Conservation (phyloP, 1,139 yeast genomes). For the Hyphopichia pseudoburtonii region DNA sequence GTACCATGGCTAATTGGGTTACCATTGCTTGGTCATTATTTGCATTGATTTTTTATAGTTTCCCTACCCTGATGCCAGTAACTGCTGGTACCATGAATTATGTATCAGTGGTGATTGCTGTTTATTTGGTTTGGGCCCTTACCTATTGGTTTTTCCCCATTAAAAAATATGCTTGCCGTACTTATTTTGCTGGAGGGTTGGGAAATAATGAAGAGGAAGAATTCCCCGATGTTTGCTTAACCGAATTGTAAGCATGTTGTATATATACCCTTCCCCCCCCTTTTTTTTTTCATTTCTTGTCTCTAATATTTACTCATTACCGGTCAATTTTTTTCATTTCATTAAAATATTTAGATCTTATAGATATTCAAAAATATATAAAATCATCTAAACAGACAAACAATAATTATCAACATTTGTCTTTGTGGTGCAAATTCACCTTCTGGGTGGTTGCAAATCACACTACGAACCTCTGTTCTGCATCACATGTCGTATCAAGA, state of each 20-base stretch:
- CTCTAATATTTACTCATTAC: no score
- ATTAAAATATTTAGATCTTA: no score
- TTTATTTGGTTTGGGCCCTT: conserved; percentile 52
- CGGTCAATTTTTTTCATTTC: no score
- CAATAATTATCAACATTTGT: no score
- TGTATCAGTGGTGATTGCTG: conserved; percentile 63
- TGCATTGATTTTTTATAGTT: conserved; percentile 62
- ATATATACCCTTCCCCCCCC: no score
- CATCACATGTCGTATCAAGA: no score
- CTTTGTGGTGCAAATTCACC: no score
- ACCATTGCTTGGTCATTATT: conserved; percentile 60
- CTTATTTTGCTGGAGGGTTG: conserved; percentile 46
- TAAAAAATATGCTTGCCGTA: conserved; percentile 39
- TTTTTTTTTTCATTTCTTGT: no score
- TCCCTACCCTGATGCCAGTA: conserved; percentile 68
- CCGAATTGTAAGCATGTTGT: conserved; percentile 14
- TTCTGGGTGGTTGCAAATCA: no score
- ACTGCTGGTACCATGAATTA: conserved; percentile 66
- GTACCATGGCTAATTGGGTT: conserved; percentile 54
- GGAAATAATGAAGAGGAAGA: conserved; percentile 44
- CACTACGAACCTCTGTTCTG: no score
- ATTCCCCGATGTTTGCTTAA: conserved; percentile 46
- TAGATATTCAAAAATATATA: no score
- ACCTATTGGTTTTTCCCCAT: conserved; percentile 58
- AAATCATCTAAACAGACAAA: no score